Evolutionary conservation across 1,284 basidiomycete species (phyloP).

Genomic region (Tremellales sp.): DNA sequence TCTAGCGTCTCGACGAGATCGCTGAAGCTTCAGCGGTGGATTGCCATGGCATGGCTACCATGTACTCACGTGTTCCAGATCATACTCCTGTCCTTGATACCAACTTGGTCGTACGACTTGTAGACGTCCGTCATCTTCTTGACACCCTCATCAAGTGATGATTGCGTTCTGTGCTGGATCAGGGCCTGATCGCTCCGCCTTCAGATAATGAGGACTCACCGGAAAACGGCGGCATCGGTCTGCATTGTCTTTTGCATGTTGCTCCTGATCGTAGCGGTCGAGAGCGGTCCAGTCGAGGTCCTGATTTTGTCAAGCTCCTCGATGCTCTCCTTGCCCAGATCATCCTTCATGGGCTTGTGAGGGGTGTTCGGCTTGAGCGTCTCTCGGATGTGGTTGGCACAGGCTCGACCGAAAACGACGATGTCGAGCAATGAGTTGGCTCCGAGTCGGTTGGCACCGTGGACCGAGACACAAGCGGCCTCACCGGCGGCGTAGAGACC

Average conservation of each 20-base stretch:
- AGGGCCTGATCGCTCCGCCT: conserved; percentile 1
- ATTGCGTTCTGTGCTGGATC: conserved; percentile 67
- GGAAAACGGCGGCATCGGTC: conserved; percentile 83
- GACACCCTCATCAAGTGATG: conserved; percentile 87
- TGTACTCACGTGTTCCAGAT: conserved; percentile 90
- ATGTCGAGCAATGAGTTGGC: conserved; percentile 99
- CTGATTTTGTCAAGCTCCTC: conserved; percentile 88
- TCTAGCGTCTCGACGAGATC: conserved; percentile 97
- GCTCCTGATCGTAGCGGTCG: conserved; percentile 85
- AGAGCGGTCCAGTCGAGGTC: conserved; percentile 72
- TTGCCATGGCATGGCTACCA: background rate
- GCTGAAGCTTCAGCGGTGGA: conserved; percentile 7
- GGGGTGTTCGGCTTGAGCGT: conserved; percentile 84
- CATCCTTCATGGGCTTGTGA: conserved; percentile 82
- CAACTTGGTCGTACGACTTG: conserved; percentile 81
- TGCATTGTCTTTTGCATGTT: conserved; percentile 99
- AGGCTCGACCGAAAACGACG: conserved; percentile 98
- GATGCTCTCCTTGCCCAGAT: conserved; percentile 81
- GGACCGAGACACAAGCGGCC: conserved; percentile 97
- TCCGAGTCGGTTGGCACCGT: conserved; percentile 98
- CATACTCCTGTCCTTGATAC: conserved; percentile 96
- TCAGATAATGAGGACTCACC: conserved; percentile 50
- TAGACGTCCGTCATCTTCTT: conserved; percentile 80
- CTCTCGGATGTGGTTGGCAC: conserved; percentile 95
- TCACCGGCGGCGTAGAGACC: conserved; percentile 98